Evolutionary conservation across 345 rosid genomes (phyloP).

Genomic region (Turnera subulata): DNA sequence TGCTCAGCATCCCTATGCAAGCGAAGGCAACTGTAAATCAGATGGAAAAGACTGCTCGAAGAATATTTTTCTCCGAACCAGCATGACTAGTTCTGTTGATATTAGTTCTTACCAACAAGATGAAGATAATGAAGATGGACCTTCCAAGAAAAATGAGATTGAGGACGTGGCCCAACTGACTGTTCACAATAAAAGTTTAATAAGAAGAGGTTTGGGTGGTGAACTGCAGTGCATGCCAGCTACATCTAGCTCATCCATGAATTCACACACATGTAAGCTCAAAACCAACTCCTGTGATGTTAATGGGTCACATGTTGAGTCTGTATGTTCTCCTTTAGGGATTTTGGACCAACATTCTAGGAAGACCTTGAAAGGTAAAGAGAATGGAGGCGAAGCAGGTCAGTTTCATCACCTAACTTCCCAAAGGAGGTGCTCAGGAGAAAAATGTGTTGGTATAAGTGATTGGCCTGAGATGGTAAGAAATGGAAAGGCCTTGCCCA

Average conservation of each 20-base stretch:
- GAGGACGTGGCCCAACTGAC: neutral
- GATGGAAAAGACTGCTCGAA: no score
- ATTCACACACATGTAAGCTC: neutral
- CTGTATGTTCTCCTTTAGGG: slow-evolving; percentile 7
- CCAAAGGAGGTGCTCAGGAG: no score
- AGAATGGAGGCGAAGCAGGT: neutral
- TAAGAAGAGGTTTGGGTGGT: slow-evolving; percentile 3
- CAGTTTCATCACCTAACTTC: neutral
- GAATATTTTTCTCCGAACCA: no score
- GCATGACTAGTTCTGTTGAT: no score
- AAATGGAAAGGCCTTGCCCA: neutral
- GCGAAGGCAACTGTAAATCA: neutral
- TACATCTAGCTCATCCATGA: slow-evolving; percentile 4
- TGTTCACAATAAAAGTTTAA: neutral
- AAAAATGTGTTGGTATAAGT: neutral
- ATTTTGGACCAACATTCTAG: neutral
- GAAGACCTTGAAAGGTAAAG: neutral
- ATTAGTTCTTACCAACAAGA: no score
- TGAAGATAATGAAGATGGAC: neutral
- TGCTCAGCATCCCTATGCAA: neutral
- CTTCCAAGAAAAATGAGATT: neutral
- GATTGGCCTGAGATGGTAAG: neutral
- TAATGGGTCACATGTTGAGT: slow-evolving; percentile 3
- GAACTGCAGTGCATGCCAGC: neutral
- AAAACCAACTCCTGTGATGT: slow-evolving; percentile 4